These are phyloP conservation scores for Penicillium subrubescens DNA, from an alignment of 495 filamentous ascomycete species.

Conservation along the genomic window DNA sequence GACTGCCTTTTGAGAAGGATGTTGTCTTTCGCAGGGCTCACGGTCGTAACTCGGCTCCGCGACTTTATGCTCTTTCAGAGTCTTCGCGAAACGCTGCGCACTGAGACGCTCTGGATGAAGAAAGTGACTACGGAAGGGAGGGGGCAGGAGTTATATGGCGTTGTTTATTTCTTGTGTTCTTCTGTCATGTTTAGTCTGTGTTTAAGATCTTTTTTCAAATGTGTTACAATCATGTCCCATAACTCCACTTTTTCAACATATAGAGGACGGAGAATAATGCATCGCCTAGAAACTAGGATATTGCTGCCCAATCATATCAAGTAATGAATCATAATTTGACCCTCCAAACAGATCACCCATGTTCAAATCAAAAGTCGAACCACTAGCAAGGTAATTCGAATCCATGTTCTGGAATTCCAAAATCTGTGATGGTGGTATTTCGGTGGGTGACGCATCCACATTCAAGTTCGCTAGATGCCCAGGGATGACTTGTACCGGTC, in stretches of 20 bases:
- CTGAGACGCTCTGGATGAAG: neutral
- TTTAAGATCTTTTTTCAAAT: neutral
- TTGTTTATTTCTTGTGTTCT: neutral
- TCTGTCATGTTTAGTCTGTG: neutral
- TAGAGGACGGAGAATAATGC: neutral
- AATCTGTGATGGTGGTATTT: slow-evolving; percentile 7
- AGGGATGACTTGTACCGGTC: neutral
- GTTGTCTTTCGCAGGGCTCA: neutral
- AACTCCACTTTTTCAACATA: neutral
- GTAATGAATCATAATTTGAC: slow-evolving; percentile 39
- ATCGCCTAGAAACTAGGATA: slow-evolving; percentile 35
- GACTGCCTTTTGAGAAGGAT: neutral
- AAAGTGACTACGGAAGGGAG: neutral
- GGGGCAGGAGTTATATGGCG: neutral
- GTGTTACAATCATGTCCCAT: too few species aligned
- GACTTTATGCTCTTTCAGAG: neutral
- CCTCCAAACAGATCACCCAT: slow-evolving; percentile 44
- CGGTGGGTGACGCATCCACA: neutral
- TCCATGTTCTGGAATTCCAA: slow-evolving; percentile 19
- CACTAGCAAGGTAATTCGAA: slow-evolving; percentile 12
- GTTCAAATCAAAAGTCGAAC: slow-evolving; percentile 39
- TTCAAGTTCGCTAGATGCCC: neutral
- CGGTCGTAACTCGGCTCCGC: too few species aligned
- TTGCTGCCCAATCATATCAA: slow-evolving; percentile 44
- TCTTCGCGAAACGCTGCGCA: neutral